Base-by-base conservation (phyloP, 768 basidiomycete species). In the Phlebiopsis flavidoalba region DNA sequence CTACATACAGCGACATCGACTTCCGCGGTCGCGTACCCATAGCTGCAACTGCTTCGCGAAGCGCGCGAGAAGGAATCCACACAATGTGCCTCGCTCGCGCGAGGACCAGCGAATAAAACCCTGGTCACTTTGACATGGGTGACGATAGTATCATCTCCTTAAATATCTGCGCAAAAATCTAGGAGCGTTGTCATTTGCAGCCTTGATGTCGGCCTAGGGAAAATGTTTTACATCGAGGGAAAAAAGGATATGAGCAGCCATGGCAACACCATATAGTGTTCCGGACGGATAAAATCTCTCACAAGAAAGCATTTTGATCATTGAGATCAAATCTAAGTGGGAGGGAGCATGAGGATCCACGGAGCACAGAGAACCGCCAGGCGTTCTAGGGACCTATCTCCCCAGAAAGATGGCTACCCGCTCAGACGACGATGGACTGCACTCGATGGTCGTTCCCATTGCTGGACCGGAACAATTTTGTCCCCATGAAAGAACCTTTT, bases 141-240 rank as follows among this genome's bases (percentile, higher is more conserved):
- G 14, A 65, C 47, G 6, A 65, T 17, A 35, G n/a, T n/a, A 65
- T 59, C 61, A 65, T 65, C 54, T 73, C 72, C 64, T 70, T 72
- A 63, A 70, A 72, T 17, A 73, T 67, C 24, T 69, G 50, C 5
- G 72, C 70, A 60, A 72, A n/a, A 70, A 4, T 64, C 53, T 7
- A 70, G 71, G n/a, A 2, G 72, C 68, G 12, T 60, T 52, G 17
- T 33, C 33, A 45, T 72, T 71, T 7, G 66, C 68, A 40, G 58
- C 21, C 47, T 67, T 64, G 0, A 73, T 63, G 35, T 62, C 55
- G 8, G 64, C 52, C 72, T 72, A 71, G 33, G 7, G 3, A n/a
- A 31, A 26, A 15, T 46, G 12, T 14, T 17, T 21, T 50, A 12
- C 17, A 46, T 22, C 22, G 7, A 53, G 17, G 11, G 8, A 14